Conservation (phyloP, 2,329 filamentous ascomycete species). For the Gaeumannomyces sp. region DNA sequence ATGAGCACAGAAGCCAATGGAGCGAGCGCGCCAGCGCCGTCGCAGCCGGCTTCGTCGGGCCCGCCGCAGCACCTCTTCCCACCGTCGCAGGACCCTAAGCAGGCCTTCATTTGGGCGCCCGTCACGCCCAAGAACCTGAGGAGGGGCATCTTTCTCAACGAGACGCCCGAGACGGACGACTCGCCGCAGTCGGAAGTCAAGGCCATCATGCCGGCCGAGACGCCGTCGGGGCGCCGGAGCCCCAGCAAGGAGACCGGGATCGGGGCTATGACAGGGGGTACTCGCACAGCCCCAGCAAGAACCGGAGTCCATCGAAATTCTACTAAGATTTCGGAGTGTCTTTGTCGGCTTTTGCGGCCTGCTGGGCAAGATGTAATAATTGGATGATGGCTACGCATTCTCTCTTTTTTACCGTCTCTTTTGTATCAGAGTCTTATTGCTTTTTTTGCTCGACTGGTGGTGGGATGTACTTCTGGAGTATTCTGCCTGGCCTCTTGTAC, state of each 20-base stretch:
- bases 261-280: conserved; percentile 41
- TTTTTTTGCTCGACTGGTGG: too few species aligned
- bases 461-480: too few species aligned
- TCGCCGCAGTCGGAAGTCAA: conserved; percentile 36
- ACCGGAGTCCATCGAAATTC: conserved; percentile 3
- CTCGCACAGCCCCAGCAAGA: conserved; percentile 31
- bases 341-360: too few species aligned
- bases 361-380: too few species aligned
- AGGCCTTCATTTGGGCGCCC: conserved; percentile 44
- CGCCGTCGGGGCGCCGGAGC: conserved; percentile 39
- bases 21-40: conserved; percentile 17
- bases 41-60: conserved; percentile 16
- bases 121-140: conserved; percentile 42
- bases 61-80: conserved; percentile 11
- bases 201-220: conserved; percentile 35
- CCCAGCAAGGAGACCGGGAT: conserved; percentile 44
- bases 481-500: too few species aligned
- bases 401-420: too few species aligned
- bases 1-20: conserved; percentile 10
- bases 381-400: too few species aligned
- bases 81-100: conserved; percentile 23
- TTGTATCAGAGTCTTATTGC: too few species aligned
- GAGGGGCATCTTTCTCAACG: conserved; percentile 32
- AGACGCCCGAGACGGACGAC: conserved; percentile 46
- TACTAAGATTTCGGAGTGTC: not conserved